A percentile compares a stretch with the other conserved stretches of the same genome.
Conservation (phyloP, 2,329 filamentous ascomycete genomes). For the Cladophialophora psammophila region DNA sequence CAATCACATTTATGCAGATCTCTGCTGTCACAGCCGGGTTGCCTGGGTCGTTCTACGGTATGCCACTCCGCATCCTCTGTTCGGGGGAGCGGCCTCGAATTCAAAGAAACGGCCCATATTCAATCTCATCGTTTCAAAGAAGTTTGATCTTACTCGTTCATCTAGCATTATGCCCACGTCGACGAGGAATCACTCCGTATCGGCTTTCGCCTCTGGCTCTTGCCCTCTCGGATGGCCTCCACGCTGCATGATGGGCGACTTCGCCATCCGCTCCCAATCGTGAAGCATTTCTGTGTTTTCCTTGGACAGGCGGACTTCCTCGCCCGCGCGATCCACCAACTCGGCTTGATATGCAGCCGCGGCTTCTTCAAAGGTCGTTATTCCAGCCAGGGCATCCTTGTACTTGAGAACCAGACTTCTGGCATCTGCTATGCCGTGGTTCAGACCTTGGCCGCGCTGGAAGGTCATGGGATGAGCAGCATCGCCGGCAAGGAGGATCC, state of each 20-base stretch:
- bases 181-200: slow-evolving; percentile 1
- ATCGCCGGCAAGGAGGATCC: slow-evolving; percentile 45
- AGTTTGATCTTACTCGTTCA: too few species aligned
- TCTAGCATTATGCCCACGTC: not conserved
- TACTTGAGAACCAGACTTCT: slow-evolving; percentile 49
- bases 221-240: slow-evolving; percentile 28
- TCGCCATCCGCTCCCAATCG: slow-evolving; percentile 46
- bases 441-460: slow-evolving; percentile 42
- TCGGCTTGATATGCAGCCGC: slow-evolving; percentile 46
- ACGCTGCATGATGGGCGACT: slow-evolving; percentile 30
- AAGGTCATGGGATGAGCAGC: slow-evolving; percentile 46
- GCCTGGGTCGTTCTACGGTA: not conserved
- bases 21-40: not conserved
- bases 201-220: not conserved
- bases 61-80: not conserved
- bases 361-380: slow-evolving; percentile 35
- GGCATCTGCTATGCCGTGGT: slow-evolving; percentile 43
- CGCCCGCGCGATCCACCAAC: slow-evolving; percentile 51
- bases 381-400: slow-evolving; percentile 25
- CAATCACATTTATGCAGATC: not conserved
- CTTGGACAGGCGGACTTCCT: slow-evolving; percentile 54
- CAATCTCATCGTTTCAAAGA: too few species aligned
- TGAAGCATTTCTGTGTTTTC: slow-evolving; percentile 58
- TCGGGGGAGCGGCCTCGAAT: not conserved
- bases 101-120: not conserved